Evolutionary conservation across 2,329 filamentous ascomycete genomes (phyloP).

Genomic region (Taxawa tesnikishii): DNA sequence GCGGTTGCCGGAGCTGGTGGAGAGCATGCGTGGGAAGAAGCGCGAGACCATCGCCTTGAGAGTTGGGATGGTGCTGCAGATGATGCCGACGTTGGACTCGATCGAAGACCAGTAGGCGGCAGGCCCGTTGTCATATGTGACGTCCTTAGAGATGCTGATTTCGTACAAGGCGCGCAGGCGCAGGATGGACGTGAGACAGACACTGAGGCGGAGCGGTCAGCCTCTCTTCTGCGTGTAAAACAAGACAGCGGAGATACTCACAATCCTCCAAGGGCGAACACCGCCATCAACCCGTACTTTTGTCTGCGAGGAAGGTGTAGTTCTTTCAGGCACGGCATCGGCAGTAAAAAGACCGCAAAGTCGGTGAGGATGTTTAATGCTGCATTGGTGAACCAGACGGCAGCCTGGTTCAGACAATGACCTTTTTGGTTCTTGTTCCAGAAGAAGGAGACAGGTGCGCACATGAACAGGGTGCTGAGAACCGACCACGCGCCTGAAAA

Average conservation of each 20-base stretch:
- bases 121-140: conserved; percentile 18
- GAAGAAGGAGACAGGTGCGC: conserved; percentile 28
- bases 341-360: conserved; percentile 20
- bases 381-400: conserved; percentile 31
- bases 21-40: conserved; percentile 21
- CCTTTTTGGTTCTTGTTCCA: conserved; percentile 21
- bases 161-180: conserved; percentile 17
- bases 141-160: conserved; percentile 13
- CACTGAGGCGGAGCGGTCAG: conserved; percentile 5
- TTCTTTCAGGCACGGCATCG: conserved; percentile 20
- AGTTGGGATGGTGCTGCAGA: conserved; percentile 24
- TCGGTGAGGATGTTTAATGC: conserved; percentile 24
- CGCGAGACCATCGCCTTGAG: conserved; percentile 23
- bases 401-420: conserved; percentile 26
- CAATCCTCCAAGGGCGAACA: conserved; percentile 22
- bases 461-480: conserved; percentile 28
- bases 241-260: conserved; percentile 7
- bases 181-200: conserved; percentile 20
- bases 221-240: conserved; percentile 4
- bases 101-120: conserved; percentile 22
- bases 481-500: conserved; percentile 14
- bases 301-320: conserved; percentile 20
- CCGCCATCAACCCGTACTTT: conserved; percentile 20
- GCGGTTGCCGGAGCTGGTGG: conserved; percentile 1
- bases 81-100: conserved; percentile 23